phyloP scores from a whole-genome alignment of 225 moss, liverwort and hornwort genomes.

The Physcomitrellopsis africana region DNA sequence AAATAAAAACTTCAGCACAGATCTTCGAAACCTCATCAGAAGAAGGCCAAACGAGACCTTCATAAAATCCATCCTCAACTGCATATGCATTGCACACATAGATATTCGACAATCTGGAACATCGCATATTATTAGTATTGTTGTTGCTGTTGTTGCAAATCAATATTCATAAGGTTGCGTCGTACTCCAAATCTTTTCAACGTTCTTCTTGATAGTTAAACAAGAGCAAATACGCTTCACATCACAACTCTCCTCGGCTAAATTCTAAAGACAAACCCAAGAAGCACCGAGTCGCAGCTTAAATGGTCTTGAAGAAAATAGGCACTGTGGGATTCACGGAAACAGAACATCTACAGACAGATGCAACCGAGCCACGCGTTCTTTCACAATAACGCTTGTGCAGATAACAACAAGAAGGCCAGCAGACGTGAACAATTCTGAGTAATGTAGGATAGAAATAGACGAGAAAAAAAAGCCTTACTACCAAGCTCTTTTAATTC shows the following conservation, averaged over 20 bases:
- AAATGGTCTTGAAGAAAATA: neutral
- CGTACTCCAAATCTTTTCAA: slow-evolving; percentile 7
- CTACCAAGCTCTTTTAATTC: neutral
- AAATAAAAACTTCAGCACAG: slow-evolving; percentile 17
- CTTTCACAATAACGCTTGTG: neutral
- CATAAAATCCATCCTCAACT: neutral
- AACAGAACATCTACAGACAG: neutral
- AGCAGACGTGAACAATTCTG: neutral
- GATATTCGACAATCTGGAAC: neutral
- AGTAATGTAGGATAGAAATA: neutral
- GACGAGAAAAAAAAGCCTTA: neutral
- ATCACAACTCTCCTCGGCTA: neutral
- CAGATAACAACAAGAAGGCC: neutral
- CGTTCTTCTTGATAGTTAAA: neutral
- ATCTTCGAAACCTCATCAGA: neutral
- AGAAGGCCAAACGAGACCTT: neutral
- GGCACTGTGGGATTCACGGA: neutral
- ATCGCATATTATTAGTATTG: neutral
- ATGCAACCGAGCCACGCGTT: slow-evolving; percentile 4
- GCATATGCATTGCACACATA: neutral
- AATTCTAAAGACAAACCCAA: neutral
- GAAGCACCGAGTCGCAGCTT: neutral
- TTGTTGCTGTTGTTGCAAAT: too few species aligned
- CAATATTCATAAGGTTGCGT: neutral
- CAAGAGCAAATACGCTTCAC: neutral